Conservation (phyloP, 2,329 filamentous ascomycete genomes). For the Colletotrichum tamarilloi region DNA sequence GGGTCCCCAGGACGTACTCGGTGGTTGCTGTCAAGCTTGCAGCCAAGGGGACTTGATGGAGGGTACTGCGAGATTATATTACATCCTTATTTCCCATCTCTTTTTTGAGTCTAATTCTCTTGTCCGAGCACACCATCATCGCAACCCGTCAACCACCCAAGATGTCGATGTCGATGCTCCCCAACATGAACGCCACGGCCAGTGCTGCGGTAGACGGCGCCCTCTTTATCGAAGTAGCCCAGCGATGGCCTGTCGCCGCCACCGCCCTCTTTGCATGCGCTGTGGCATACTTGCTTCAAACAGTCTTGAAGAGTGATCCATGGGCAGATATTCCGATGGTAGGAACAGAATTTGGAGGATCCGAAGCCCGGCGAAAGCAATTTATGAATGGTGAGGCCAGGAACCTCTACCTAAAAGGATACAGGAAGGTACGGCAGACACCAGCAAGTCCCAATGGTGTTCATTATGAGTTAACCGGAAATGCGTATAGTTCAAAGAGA, state of each 20-base stretch:
- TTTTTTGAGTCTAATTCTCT: background rate
- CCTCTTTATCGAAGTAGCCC: conserved; percentile 4
- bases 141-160: background rate
- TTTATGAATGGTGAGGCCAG: conserved; percentile 39
- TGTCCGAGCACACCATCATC: background rate
- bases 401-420: conserved; percentile 43
- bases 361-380: conserved; percentile 41
- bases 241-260: conserved; percentile 19
- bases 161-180: conserved; percentile 15
- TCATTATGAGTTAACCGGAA: background rate
- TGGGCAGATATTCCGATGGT: conserved; percentile 39
- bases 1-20: background rate
- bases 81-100: background rate
- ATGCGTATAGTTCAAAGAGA: conserved; percentile 43
- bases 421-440: conserved; percentile 40
- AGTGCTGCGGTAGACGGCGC: background rate
- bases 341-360: conserved; percentile 40
- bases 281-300: conserved; percentile 4
- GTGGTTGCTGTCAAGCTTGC: background rate
- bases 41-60: background rate
- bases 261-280: conserved; percentile 1
- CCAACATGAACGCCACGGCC: conserved; percentile 15
- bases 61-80: conserved; percentile 2
- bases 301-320: conserved; percentile 12
- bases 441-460: too few relatives aligned